phyloP scores from a whole-genome alignment of 257 asterid genomes.

The Nicotiana knightiana region DNA sequence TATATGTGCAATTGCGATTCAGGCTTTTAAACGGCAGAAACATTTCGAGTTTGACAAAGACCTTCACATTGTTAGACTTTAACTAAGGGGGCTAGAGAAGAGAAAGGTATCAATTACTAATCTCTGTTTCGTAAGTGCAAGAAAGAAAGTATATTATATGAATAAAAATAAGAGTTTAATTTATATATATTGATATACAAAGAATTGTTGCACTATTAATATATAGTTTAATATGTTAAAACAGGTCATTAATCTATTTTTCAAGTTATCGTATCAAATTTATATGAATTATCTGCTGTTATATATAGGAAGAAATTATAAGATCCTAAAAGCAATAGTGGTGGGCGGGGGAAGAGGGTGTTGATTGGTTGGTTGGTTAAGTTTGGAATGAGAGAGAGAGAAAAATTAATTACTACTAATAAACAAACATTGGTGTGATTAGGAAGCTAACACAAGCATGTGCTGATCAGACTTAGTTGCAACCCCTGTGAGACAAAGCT shows the following conservation, averaged over 20 bases:
- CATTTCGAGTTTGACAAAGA: background rate
- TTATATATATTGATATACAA: background rate
- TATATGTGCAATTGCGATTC: background rate
- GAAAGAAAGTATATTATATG: background rate
- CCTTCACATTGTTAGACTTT: background rate
- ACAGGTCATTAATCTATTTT: background rate
- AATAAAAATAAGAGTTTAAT: background rate
- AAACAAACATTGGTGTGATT: conserved; percentile 26
- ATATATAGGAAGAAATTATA: too few species aligned
- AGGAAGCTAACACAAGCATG: conserved; percentile 41
- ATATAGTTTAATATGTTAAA: background rate
- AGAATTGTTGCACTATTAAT: background rate
- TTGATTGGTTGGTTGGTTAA: background rate
- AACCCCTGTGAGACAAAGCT: conserved; percentile 22
- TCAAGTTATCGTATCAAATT: background rate
- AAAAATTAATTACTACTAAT: background rate
- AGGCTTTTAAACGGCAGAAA: background rate
- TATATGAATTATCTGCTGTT: background rate
- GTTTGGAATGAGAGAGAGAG: background rate
- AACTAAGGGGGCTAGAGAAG: background rate
- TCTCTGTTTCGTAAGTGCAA: background rate
- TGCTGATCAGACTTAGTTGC: conserved; percentile 43
- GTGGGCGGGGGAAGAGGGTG: background rate
- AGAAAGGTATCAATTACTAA: background rate
- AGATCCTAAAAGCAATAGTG: background rate